phyloP scores from a whole-genome alignment of 192 early-diverging fungal species.

The Haplosporangium gracile region DNA sequence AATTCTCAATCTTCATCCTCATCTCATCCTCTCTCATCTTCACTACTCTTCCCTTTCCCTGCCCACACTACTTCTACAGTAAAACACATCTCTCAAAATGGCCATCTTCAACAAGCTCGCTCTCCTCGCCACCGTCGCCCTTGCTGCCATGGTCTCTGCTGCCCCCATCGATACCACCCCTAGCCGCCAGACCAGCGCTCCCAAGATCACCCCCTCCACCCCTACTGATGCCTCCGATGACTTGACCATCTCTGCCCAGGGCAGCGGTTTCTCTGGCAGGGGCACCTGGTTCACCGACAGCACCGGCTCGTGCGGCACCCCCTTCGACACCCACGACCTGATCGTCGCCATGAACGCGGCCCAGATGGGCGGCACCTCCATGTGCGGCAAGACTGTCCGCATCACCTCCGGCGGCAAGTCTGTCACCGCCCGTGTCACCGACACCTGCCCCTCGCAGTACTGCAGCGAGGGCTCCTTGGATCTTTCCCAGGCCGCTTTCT shows the following conservation, averaged over 20 bases:
- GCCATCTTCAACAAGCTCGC: conserved; percentile 50
- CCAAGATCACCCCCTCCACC: neutral
- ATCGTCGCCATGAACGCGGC: conserved; percentile 61
- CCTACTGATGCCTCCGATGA: neutral
- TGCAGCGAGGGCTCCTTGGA: conserved; percentile 53
- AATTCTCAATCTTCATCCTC: conserved; percentile 1
- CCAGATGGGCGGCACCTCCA: conserved; percentile 53
- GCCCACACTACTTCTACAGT: neutral
- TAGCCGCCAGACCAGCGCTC: conserved; percentile 32
- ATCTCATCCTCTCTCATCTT: conserved; percentile 8
- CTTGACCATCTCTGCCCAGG: neutral
- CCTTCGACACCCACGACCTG: conserved; percentile 55
- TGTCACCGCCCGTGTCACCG: conserved; percentile 54
- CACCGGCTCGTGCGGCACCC: conserved; percentile 54
- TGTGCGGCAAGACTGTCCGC: conserved; percentile 51
- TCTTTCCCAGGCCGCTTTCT: conserved; percentile 55
- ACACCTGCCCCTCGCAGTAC: conserved; percentile 61
- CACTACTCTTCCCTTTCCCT: neutral
- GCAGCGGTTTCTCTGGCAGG: conserved; percentile 24
- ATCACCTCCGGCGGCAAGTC: conserved; percentile 48
- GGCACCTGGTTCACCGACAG: conserved; percentile 61
- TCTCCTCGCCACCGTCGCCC: conserved; percentile 44
- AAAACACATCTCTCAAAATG: conserved; percentile 21
- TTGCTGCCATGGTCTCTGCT: conserved; percentile 33
- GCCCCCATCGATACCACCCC: conserved; percentile 14